Evolutionary conservation across 352 stramenopile species (phyloP), one percentile per base, ranked within the genome.

Genomic region (Phytophthora meadii): DNA sequence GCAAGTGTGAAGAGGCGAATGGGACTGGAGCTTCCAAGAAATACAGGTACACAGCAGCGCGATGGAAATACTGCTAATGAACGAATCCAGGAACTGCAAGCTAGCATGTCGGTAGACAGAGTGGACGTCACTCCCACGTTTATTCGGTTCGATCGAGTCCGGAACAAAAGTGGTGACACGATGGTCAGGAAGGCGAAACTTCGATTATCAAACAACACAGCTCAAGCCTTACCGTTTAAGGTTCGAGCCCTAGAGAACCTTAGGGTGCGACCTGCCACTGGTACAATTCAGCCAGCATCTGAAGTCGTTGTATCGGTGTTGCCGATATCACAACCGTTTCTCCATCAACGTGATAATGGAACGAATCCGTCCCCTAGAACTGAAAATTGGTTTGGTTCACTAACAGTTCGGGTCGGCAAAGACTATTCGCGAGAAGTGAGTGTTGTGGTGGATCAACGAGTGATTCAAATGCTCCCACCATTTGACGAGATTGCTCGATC

Each of bases 401-500:
- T 94, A 37, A 89, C 70, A 32, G 70, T 93, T 64, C 49, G 62
- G 44, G 76, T 90, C 30, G 86, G 81, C 19, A 76, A 83, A 36
- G 46, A 61, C 0, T 66, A 82, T 27, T 63, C 69, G n/a, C 62
- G 82, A 68, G 84, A 90, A 70, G 64, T 94, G 22, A 92, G 82
- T 57, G 70, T 94, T 44, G 74, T 90, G n/a, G 68, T 91, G 17
- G 74, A 81, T 56, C 61, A 57, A 24, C 67, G 63, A 42, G 54
- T 78, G 34, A 61, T 91, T 14, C 50, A 58, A 24, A 51, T 52
- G 24, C 57, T 94, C 32, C 84, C 86, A 3, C 61, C 56, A 1
- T 92, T 92, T 39, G 77, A 90, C 28, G 72, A 89, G 27, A 79
- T 87, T 28, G 84, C 81, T 17, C 82, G 86, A 44, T 77, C 68